phyloP scores from a whole-genome alignment of 2,329 filamentous ascomycete genomes.

The Amesomyces nigricolor region DNA sequence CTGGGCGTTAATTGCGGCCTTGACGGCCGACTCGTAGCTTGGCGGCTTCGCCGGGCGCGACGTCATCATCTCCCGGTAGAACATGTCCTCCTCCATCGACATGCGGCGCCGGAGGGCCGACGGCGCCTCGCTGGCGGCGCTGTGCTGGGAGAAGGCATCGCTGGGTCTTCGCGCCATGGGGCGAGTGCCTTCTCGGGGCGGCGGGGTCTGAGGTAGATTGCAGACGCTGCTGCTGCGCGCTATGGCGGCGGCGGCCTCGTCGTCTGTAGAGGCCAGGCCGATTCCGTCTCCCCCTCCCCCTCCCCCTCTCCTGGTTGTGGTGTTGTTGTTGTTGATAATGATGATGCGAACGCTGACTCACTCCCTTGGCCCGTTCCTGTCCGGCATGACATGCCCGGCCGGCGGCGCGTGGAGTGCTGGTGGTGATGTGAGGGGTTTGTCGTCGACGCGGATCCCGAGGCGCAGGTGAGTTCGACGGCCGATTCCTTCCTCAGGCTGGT shows the following conservation, averaged over 20 bases:
- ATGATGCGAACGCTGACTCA: slow-evolving; percentile 10
- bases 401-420: not conserved
- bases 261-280: slow-evolving; percentile 6
- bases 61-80: slow-evolving; percentile 49
- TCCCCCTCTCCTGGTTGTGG: slow-evolving; percentile 13
- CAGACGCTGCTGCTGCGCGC: slow-evolving; percentile 5
- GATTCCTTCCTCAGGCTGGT: not conserved
- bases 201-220: not conserved
- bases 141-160: slow-evolving; percentile 30
- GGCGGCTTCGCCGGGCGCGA: slow-evolving; percentile 44
- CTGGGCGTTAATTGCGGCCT: slow-evolving; percentile 26
- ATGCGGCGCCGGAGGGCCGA: slow-evolving; percentile 35
- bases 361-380: slow-evolving; percentile 12
- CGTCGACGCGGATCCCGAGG: not conserved
- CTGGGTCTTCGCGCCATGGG: slow-evolving; percentile 29
- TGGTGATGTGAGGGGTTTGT: too few relatives aligned
- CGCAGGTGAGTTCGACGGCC: not conserved
- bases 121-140: slow-evolving; percentile 36
- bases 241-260: slow-evolving; percentile 14
- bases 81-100: slow-evolving; percentile 51
- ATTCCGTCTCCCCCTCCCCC: slow-evolving; percentile 18
- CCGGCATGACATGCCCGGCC: slow-evolving; percentile 18
- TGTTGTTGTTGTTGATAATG: slow-evolving; percentile 2
- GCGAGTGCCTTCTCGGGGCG: slow-evolving; percentile 19
- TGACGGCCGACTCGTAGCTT: slow-evolving; percentile 37